Evolutionary conservation across 768 basidiomycete species (phyloP).

Genomic region (Xerocomellus intermedius): DNA sequence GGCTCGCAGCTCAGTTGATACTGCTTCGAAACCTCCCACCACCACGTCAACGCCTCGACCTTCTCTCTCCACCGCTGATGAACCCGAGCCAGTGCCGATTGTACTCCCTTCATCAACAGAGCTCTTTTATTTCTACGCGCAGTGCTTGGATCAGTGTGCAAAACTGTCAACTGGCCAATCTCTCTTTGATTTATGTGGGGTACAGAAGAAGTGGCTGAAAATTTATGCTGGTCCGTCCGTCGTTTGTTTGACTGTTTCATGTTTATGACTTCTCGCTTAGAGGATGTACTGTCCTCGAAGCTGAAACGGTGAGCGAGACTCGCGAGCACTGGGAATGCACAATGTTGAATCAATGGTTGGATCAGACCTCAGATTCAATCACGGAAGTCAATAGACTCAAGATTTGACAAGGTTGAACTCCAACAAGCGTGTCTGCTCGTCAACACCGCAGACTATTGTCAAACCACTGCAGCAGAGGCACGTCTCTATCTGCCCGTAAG

Average conservation of each 20-base stretch:
- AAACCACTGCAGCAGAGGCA: constrained; percentile 86
- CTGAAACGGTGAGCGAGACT: constrained; percentile 60
- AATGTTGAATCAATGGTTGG: neutral
- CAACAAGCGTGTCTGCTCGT: constrained; percentile 85
- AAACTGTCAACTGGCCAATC: constrained; percentile 84
- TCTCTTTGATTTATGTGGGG: constrained; percentile 71
- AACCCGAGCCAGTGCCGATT: constrained; percentile 48
- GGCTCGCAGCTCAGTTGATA: constrained; percentile 68
- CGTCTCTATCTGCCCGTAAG: constrained; percentile 4
- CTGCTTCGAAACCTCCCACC: constrained; percentile 28
- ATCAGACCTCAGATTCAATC: constrained; percentile 41
- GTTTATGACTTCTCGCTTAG: constrained; percentile 38
- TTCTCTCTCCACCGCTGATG: constrained; percentile 41
- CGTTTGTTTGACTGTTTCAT: neutral
- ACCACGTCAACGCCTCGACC: constrained; percentile 33
- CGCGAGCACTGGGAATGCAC: neutral
- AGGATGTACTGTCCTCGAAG: constrained; percentile 79
- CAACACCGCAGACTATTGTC: constrained; percentile 98
- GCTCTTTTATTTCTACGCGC: constrained; percentile 95
- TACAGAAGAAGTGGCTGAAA: constrained; percentile 93
- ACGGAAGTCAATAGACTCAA: constrained; percentile 76
- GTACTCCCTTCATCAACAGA: constrained; percentile 95
- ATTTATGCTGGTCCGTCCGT: constrained; percentile 78
- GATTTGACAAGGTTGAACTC: constrained; percentile 73
- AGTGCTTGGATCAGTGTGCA: constrained; percentile 91